Evolutionary conservation across 805 yeast genomes (phyloP), one percentile per base, ranked within the genome.

Genomic region (Yarrowia osloensis): DNA sequence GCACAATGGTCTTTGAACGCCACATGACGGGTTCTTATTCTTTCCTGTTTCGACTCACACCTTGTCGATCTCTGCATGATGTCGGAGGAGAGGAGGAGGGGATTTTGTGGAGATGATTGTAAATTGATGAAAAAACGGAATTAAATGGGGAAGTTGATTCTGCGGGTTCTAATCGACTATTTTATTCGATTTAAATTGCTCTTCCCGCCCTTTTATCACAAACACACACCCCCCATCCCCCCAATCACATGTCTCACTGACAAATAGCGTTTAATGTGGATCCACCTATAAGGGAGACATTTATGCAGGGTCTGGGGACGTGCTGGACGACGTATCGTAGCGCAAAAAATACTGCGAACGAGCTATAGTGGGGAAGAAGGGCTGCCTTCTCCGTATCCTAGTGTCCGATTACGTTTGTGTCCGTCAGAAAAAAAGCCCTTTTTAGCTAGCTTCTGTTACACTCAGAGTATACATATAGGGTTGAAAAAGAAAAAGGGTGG

Each of bases 241-340:
- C n/a, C 9, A 17, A 17, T 17, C 19, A 39, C 19, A 39, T n/a
- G 42, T n/a, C 21, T 39, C 19, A 37, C 1, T 17, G 19, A 6
- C 24, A 29, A 29, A 28, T 49, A 49, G n/a, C 39, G 26, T 49
- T 49, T 31, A 49, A 49, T 49, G 55, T 49, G 55, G 55, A 49
- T 49, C 55, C 55, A 49, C 55, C 55, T 49, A 49, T 49, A 49
- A 49, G 29, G 55, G 55, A 49, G 55, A 49, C 55, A 29, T 19
- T 49, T 49, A 49, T 49, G 55, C 55, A 49, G 55, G 55, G 55
- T 49, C 55, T 49, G 37, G 37, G 15, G n/a, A 31, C 21, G 3
- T 29, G 26, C 37, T 46, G 21, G 50, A 46, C 33, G 17, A 15
- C 19, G 49, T 24, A 24, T 28, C 7, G 31, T 28, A 11, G 37